Conservation (phyloP, 2,329 filamentous ascomycete species). For the Lachnellula occidentalis region DNA sequence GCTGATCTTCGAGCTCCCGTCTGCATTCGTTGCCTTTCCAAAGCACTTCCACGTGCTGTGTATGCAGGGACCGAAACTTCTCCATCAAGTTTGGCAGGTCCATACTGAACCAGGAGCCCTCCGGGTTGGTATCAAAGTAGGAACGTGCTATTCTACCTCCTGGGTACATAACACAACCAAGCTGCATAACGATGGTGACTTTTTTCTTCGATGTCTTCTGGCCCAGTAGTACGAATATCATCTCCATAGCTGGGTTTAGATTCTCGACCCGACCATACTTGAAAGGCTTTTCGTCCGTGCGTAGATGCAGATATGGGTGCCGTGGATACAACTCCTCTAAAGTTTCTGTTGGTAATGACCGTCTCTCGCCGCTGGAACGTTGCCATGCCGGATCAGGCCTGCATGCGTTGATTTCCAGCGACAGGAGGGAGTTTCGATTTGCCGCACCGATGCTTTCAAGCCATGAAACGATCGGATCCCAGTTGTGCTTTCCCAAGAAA, state of each 20-base stretch:
- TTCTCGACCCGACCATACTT: slow-evolving; percentile 2
- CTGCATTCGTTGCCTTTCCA: slow-evolving; percentile 1
- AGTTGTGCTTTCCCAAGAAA: slow-evolving; percentile 2
- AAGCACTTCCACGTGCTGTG: slow-evolving; percentile 3
- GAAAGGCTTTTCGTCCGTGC: slow-evolving; percentile 1
- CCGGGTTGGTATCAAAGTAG: background rate
- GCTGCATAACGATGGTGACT: slow-evolving; percentile 1
- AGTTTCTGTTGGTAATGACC: too few relatives aligned
- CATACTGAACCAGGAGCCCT: slow-evolving; percentile 1
- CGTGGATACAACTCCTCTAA: slow-evolving; percentile 4
- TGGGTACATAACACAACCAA: background rate
- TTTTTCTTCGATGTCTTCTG: background rate
- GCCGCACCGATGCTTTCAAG: slow-evolving; percentile 2
- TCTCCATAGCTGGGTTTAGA: slow-evolving; percentile 5
- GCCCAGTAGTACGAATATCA: slow-evolving; percentile 4
- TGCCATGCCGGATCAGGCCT: background rate
- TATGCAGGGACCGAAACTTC: slow-evolving; percentile 2
- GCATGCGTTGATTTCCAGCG: slow-evolving; percentile 2
- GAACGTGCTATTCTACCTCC: background rate
- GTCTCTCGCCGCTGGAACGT: slow-evolving; percentile 3
- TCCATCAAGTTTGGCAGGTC: slow-evolving; percentile 5
- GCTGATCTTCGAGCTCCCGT: slow-evolving; percentile 5
- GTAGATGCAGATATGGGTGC: slow-evolving; percentile 1
- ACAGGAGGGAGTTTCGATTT: background rate
- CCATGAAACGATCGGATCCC: slow-evolving; percentile 5